Base-by-base conservation (phyloP, 2,329 filamentous ascomycete species). In the Trichoderma citrinoviride region DNA sequence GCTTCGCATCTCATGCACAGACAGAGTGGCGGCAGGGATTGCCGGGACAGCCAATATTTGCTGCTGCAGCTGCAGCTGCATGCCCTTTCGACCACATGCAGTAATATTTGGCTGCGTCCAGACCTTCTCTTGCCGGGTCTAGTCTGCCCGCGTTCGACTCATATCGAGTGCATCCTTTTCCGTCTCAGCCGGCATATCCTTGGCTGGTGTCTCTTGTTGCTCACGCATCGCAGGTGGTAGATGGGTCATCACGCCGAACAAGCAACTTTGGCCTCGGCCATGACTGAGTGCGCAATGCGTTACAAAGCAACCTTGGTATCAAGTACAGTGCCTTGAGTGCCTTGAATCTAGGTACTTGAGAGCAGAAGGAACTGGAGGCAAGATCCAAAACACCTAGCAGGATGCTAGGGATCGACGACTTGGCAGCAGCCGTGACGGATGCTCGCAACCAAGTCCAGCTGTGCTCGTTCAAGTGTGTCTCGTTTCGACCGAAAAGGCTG, bases 11-110 rank as follows among this genome's bases (percentile, higher is more conserved):
- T n/a, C n/a, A 41, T 53, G 58, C 58, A 53, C 37, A 19, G 15
- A 12, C 37, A 10, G 17, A 17, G 58, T 61, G 58, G 58, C 58
- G 58, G 47, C 58, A 61, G 47, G 58, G 58, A 53, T 47, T 52
- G 49, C 49, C 49, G n/a, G 49, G 23, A 27, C 6, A 37, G 33
- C 49, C n/a, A 33, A n/a, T 19, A 43, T 43, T 43, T 7, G 23
- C 40, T 57, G 44, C 49, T n/a, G 49, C 29, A 12, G 7, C 49
- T 52, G 49, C 49, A 33, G 49, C 27, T 52, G 25, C 17, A 52
- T 33, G 27, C 33, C 14, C 33, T 14, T 37, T 4, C 12, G 33
- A 14, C 33, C 33, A 29, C 47, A 52, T 17, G 27, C 49, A 52
- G 27, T 17, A 21, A 25, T 33, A 43, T 50, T 25, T 52, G 25